A percentile compares a stretch with the other conserved stretches of the same genome.
Evolutionary conservation across 2,329 filamentous ascomycete genomes (phyloP).

Genomic region (Aspergillus carbonarius): DNA sequence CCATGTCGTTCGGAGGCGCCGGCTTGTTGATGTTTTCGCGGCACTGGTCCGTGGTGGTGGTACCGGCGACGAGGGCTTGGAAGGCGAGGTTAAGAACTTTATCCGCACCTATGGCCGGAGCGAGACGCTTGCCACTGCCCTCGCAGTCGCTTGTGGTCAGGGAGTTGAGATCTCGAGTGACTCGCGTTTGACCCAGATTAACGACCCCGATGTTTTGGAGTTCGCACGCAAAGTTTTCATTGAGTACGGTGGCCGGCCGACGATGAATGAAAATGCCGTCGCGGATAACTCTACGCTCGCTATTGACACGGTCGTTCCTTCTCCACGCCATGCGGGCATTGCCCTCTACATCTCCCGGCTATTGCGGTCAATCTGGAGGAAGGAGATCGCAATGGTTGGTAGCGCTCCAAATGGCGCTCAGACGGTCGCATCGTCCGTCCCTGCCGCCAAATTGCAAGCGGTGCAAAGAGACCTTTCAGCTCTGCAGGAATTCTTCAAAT

Average conservation of each 20-base stretch:
- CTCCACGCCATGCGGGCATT: constrained; percentile 83
- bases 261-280: constrained; percentile 73
- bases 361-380: constrained; percentile 86
- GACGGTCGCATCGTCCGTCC: constrained; percentile 66
- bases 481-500: constrained; percentile 75
- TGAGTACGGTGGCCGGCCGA: constrained; percentile 85
- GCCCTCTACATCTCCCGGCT: constrained; percentile 84
- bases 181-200: constrained; percentile 66
- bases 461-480: constrained; percentile 80
- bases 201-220: constrained; percentile 82
- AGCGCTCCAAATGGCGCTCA: constrained; percentile 60
- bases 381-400: constrained; percentile 64
- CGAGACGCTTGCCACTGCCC: constrained; percentile 84
- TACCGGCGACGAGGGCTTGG: constrained; percentile 71
- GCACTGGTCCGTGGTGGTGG: constrained; percentile 70
- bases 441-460: constrained; percentile 65
- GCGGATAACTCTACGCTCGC: constrained; percentile 61
- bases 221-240: constrained; percentile 85
- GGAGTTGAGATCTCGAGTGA: constrained; percentile 76
- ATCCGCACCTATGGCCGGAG: constrained; percentile 81
- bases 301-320: constrained; percentile 81
- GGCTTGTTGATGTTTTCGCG: constrained; percentile 90
- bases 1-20: constrained; percentile 76
- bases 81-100: constrained; percentile 79
- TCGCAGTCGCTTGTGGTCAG: constrained; percentile 94